Base-by-base conservation (phyloP, 805 yeast genomes). In the Ogataea henricii region DNA sequence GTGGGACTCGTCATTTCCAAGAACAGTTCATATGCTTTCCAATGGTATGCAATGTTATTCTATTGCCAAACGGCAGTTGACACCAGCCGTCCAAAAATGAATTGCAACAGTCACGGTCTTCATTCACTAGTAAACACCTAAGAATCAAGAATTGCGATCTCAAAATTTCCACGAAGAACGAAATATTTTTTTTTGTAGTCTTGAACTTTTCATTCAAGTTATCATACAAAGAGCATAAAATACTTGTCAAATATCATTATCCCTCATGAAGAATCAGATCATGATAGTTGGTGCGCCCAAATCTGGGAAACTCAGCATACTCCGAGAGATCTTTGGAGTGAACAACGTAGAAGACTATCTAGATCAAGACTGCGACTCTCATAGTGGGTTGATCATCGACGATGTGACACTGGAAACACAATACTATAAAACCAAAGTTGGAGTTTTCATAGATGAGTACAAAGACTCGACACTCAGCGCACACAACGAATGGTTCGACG, bases 241-340 rank as follows among this genome's bases (percentile, higher is more conserved):
- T 27, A 27, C 10, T 7, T 27, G 14, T 27, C n/a, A 12, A 27
- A 8, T 5, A 14, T 34, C 22, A 20, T 20, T 17, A 20, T 21
- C 17, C 5, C 13, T 33, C 13, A 42, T 44, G 45, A 54, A 55
- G 51, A 76, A 75, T 55, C 73, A 74, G 48, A 69, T 78, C 16
- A 60, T 78, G 46, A 54, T 78, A 4, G 57, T 76, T 13, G 82
- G 83, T 1, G 62, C 73, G 1, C 74, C 77, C 0, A 51, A 62
- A 13, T 60, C 72, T 1, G 77, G 77, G 4, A 77, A 78, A 48
- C 39, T 73, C 7, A 48, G 57, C 2, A 39, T 65, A 5, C 48
- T 62, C 32, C 46, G 51, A 22, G 58, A 55, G 3, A 46, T 63
- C 3, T 58, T 63, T 29, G 49, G 52, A 3, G 50, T 56, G 66